phyloP scores from a whole-genome alignment of 345 rosid species.

The Balakata baccata region DNA sequence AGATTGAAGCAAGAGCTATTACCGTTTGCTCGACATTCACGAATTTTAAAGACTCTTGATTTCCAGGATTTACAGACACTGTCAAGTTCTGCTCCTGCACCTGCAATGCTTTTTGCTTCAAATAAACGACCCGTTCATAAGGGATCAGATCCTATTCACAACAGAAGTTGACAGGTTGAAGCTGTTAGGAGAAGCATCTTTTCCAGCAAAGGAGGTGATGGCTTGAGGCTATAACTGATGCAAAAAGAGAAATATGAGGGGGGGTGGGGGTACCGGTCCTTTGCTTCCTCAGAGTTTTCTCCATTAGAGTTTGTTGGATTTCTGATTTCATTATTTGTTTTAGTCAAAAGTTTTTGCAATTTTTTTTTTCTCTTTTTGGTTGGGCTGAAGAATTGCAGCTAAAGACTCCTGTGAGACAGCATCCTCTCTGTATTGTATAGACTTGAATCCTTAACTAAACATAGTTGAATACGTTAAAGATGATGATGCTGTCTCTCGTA shows the following conservation, averaged over 20 bases:
- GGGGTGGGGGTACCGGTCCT: too few species aligned
- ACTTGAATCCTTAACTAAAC: conserved; percentile 30
- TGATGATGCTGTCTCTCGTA: conserved; percentile 27
- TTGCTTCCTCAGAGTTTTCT: neutral
- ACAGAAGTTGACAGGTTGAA: conserved; percentile 49
- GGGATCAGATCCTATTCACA: conserved; percentile 94
- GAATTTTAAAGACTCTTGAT: conserved; percentile 37
- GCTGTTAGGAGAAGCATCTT: neutral
- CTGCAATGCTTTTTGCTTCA: conserved; percentile 52
- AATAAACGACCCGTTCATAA: conserved; percentile 57
- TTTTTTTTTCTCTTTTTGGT: neutral
- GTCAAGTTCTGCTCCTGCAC: conserved; percentile 45
- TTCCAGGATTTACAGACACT: conserved; percentile 28
- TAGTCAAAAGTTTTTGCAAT: conserved; percentile 6
- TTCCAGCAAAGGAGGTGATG: conserved; percentile 23
- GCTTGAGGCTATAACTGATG: conserved; percentile 25
- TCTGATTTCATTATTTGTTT: conserved; percentile 26
- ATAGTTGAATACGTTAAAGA: conserved; percentile 22
- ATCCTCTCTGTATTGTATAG: conserved; percentile 30
- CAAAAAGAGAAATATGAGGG: conserved; percentile 12
- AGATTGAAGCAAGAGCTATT: conserved; percentile 38
- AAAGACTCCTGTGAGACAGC: conserved; percentile 23
- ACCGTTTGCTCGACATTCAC: conserved; percentile 33
- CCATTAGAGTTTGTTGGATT: conserved; percentile 28
- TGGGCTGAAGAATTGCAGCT: conserved; percentile 12